These are phyloP conservation scores for Metschnikowia peoriensis DNA, from an alignment of 805 yeast genomes.

Conservation along the genomic window DNA sequence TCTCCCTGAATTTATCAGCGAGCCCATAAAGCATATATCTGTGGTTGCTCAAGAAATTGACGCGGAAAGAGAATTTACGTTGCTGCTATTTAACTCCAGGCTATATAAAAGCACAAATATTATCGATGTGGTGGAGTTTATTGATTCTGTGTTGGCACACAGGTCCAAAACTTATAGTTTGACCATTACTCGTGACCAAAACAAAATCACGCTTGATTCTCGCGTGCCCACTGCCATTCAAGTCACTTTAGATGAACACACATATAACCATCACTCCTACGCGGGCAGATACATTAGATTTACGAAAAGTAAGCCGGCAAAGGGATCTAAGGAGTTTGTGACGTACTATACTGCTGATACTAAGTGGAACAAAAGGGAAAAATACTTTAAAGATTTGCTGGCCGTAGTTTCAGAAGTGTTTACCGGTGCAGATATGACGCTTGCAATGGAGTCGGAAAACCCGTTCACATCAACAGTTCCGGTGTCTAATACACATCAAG, in stretches of 20 bases:
- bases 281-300: constrained; percentile 15
- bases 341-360: constrained; percentile 1
- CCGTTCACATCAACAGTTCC: not conserved
- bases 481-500: not conserved
- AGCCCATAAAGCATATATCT: constrained; percentile 12
- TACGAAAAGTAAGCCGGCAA: constrained; percentile 12
- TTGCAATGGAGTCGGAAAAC: not conserved
- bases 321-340: constrained; percentile 10
- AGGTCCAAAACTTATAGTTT: not conserved
- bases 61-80: not conserved
- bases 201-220: constrained; percentile 8
- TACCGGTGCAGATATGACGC: not conserved
- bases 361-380: not conserved
- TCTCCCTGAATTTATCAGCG: constrained; percentile 8
- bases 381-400: constrained; percentile 12
- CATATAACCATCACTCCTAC: constrained; percentile 14
- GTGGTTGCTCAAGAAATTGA: constrained; percentile 2
- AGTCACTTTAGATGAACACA: constrained; percentile 11
- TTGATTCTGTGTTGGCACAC: not conserved
- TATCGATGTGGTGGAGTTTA: constrained; percentile 1
- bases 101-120: not conserved
- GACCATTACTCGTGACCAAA: not conserved
- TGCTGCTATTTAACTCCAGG: not conserved
- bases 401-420: constrained; percentile 10
- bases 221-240: not conserved